Base-by-base conservation (phyloP, 192 early-diverging fungal genomes). In the Coemansia sp. region DNA sequence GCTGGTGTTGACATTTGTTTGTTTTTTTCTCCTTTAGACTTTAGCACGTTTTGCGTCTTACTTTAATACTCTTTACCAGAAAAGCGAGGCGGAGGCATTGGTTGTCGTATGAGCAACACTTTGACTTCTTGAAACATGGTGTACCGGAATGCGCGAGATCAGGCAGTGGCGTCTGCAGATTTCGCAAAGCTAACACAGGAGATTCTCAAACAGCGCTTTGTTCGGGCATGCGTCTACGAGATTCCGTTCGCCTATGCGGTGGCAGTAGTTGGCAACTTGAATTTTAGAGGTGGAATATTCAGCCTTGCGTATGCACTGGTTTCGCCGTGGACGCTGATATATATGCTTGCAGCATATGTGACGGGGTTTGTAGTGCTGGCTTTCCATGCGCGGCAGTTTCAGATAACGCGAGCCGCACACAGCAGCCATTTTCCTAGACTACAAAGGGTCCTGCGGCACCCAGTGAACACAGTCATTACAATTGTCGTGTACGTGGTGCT, bases 141-240 rank as follows among this genome's bases (percentile, higher is more conserved):
- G 21, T 67, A 63, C 52, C 64, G 54, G 31, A 71, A 64, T 68
- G 77, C 50, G 31, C 68, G 68, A 57, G 62, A 74, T 60, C 71
- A 60, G 65, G 61, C 65, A 5, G 60, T 60, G 56, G 74, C 66
- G n/a, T 73, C 73, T 7, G 67, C 69, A 22, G 67, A 81, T 73
- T 81, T 81, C 27, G 78, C 73, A 49, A 68, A 69, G 60, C 66
- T 81, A 8, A 66, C 66, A 10, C 66, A 69, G 2, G n/a, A 30
- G 3, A 62, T 72, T 58, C 60, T 76, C 48, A 38, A 50, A 49
- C 69, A 76, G 67, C 73, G 78, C 19, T 69, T 76, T 26, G n/a
- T 76, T 28, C 78, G 78, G 12, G 78, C 74, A 22, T 73, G 69
- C 44, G 54, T 69, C 24, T 81, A 81, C 58, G 55, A 76, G 60